Conservation (phyloP, 1,139 yeast species). For the Meyerozyma sp. region DNA sequence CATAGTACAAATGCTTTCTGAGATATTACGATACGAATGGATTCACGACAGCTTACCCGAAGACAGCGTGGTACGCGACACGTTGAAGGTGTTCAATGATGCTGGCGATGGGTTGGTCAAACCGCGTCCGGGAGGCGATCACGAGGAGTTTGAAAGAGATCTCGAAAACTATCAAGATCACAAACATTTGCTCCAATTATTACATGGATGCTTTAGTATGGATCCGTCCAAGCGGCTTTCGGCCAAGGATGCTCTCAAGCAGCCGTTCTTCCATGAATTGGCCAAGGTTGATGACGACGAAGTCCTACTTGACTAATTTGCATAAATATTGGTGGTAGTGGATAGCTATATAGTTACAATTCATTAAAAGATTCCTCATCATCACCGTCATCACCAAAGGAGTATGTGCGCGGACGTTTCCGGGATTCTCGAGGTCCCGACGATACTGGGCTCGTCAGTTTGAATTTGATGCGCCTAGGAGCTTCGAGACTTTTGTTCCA, state of each 20-base stretch:
- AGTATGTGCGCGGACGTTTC: slow-evolving; percentile 18
- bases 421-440: slow-evolving; percentile 3
- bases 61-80: slow-evolving; percentile 36
- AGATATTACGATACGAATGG: slow-evolving; percentile 28
- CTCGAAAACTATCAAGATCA: slow-evolving; percentile 34
- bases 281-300: slow-evolving; percentile 30
- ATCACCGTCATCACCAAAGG: slow-evolving; percentile 17
- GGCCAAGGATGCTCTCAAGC: slow-evolving; percentile 51
- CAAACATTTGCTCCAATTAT: slow-evolving; percentile 45
- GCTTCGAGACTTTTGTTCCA: slow-evolving; percentile 23
- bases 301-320: slow-evolving; percentile 18
- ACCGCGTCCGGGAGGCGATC: slow-evolving; percentile 12
- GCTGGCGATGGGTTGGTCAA: slow-evolving; percentile 22
- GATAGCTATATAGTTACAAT: slow-evolving; percentile 1
- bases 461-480: not conserved
- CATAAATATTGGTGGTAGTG: not conserved
- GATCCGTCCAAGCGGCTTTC: slow-evolving; percentile 51
- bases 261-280: slow-evolving; percentile 50
- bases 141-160: slow-evolving; percentile 13
- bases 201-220: slow-evolving; percentile 49
- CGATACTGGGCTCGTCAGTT: not conserved
- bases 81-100: slow-evolving; percentile 26
- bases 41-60: slow-evolving; percentile 32
- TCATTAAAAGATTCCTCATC: slow-evolving; percentile 5
- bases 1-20: slow-evolving; percentile 25